Evolutionary conservation across 2,329 filamentous ascomycete species (phyloP), one percentile per base, ranked within the genome.

Genomic region (Colletotrichum scovillei): DNA sequence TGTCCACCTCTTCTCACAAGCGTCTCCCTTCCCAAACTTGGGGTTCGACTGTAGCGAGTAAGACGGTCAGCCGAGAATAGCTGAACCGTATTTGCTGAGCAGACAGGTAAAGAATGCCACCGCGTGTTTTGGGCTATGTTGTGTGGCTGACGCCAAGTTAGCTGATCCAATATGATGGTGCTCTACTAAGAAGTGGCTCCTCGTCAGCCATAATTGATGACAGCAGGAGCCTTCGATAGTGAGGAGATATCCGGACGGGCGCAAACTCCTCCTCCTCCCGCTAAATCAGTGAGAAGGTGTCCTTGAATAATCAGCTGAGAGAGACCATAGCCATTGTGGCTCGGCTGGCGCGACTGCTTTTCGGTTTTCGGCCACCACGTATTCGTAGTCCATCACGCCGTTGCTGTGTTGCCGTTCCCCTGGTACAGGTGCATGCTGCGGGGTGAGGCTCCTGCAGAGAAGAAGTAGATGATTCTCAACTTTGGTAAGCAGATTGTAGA

Each of bases 401-500:
- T 63, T 55, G 26, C 38, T 16, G 14, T 42, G 6, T 42, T 42
- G 38, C 30, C 53, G 30, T 42, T 52, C 28, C 62, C 62, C 11
- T 5, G 46, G 26, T n/a, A 53, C 22, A 55, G 22, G 32, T 70
- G 60, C 67, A 59, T 49, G 67, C 56, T 73, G 70, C 60, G 60
- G 70, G 70, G 67, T 64, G 70, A 73, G 32, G 65, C 59, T 60
- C 55, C 49, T 62, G 67, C 70, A 71, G 49, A 42, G 56, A 56
- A 46, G 53, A 46, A 28, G 53, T n/a, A 69, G 59, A 59, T 49
- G 52, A 12, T 46, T 62, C 56, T 35, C 67, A 38, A 60, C 46
- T 59, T 70, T 38, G 62, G 56, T 70, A 70, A 42, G 56, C 67
- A 64, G 55, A 69, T 73, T 73, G 56, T 42, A 73, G 71, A 73